Evolutionary conservation across 805 yeast species (phyloP).

Genomic region (Pichia occidentalis): DNA sequence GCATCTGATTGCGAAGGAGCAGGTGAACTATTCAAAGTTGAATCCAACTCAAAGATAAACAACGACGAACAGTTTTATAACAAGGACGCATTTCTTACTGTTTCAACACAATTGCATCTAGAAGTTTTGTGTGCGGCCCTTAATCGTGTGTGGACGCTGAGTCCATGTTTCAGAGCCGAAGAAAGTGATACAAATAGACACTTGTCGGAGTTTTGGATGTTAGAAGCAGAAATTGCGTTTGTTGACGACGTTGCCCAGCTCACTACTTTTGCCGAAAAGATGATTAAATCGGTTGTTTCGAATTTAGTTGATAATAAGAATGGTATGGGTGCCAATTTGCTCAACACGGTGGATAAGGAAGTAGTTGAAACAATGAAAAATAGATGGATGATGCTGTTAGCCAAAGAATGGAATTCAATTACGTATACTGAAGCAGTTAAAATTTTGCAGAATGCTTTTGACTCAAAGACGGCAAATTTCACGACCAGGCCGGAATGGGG

Average conservation of each 20-base stretch:
- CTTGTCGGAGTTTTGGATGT: constrained; percentile 94
- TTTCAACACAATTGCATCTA: constrained; percentile 85
- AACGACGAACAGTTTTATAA: constrained; percentile 48
- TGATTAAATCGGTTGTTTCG: constrained; percentile 52
- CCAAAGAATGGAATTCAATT: constrained; percentile 55
- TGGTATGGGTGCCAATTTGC: constrained; percentile 28
- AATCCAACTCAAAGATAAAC: constrained; percentile 24
- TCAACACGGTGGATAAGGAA: constrained; percentile 34
- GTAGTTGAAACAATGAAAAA: constrained; percentile 32
- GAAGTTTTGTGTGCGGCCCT: constrained; percentile 74
- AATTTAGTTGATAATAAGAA: constrained; percentile 25
- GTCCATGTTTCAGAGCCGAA: constrained; percentile 95
- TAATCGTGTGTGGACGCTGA: constrained; percentile 76
- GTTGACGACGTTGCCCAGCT: constrained; percentile 51
- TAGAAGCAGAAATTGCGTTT: constrained; percentile 84
- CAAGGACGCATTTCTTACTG: constrained; percentile 67
- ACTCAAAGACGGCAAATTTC: constrained; percentile 30
- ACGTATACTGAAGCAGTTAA: constrained; percentile 73
- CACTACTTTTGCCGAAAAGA: constrained; percentile 58
- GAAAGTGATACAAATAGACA: constrained; percentile 87
- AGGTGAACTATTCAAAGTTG: constrained; percentile 75
- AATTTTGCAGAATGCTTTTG: constrained; percentile 34
- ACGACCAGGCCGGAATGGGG: constrained; percentile 57
- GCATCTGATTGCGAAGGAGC: constrained; percentile 96
- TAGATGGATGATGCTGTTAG: constrained; percentile 57